Evolutionary conservation across 768 basidiomycete genomes (phyloP), one percentile per base, ranked within the genome.

Genomic region (Cubamyces sp.): DNA sequence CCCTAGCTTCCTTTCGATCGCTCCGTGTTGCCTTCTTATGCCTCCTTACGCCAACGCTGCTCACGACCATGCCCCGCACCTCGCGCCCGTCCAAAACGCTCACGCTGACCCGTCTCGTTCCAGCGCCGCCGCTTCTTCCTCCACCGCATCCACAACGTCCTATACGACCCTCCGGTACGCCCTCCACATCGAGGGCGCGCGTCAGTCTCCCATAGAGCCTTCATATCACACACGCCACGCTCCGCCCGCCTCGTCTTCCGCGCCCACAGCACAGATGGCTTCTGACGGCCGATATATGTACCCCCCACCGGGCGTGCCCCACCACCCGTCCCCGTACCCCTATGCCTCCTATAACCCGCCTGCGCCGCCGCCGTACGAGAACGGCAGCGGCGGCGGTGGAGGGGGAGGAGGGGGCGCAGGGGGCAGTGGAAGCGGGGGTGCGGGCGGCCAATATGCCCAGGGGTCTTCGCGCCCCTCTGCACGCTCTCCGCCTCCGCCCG

Each of bases 281-380:
- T 75, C 83, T 45, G 82, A 84, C 73, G 76, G 79, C 54, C 78
- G 82, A 61, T 85, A 85, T 68, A 76, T 85, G 72, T 87, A 88
- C 71, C 78, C 79, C 55, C 76, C 81, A 54, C 79, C 77, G 19
- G 77, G 77, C 37, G 71, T 75, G 40, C 76, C 76, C 57, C 41
- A 51, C 34, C 21, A 28, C 40, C 30, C 57, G 37, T 67, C 74
- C 34, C 74, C 77, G 60, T 87, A 88, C 70, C 82, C 82, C 64
- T 86, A 85, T 70, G 50, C 80, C 30, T 71, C 78, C 57, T 81
- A 83, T 30, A 30, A 30, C 28, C 4, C 28, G 28, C 28, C 60
- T 52, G 74, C 45, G 34, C 69, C 43, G 60, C 70, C 63, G 4
- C 26, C 66, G 21, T 75, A 75, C 60, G 70, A 70, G 39, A 59